A percentile compares a stretch with the other conserved stretches of the same genome.
Evolutionary conservation across 2,329 filamentous ascomycete species (phyloP).

Genomic region (Neoscytalidium dimidiatum): DNA sequence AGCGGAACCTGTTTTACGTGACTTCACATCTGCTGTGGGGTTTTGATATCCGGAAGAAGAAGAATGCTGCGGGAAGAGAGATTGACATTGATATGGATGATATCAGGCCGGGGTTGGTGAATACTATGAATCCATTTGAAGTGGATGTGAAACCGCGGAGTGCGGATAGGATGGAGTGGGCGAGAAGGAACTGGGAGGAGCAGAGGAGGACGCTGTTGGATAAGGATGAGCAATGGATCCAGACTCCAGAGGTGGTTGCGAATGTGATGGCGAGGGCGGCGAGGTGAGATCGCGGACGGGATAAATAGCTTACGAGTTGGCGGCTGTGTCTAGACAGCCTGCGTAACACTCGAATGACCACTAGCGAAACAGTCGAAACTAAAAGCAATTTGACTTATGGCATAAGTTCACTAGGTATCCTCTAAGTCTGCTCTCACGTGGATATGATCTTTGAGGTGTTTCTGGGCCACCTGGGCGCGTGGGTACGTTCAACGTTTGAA

Average conservation of each 20-base stretch:
- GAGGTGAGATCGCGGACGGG: background rate
- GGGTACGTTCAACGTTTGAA: too few relatives aligned
- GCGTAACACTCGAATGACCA: too few relatives aligned
- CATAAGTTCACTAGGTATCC: too few relatives aligned
- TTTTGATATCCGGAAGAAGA: slow-evolving; percentile 26
- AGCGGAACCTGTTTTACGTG: slow-evolving; percentile 31
- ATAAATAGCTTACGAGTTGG: background rate
- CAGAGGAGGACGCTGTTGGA: slow-evolving; percentile 24
- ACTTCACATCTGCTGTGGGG: slow-evolving; percentile 38
- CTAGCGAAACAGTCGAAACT: too few relatives aligned
- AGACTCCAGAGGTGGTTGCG: slow-evolving; percentile 25
- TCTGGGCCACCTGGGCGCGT: too few relatives aligned
- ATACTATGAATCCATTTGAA: slow-evolving; percentile 24
- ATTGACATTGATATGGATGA: slow-evolving; percentile 21
- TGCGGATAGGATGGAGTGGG: slow-evolving; percentile 1
- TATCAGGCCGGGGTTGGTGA: slow-evolving; percentile 26
- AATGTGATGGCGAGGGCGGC: background rate
- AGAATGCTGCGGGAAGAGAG: slow-evolving; percentile 1
- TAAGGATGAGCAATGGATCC: slow-evolving; percentile 26
- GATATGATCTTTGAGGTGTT: too few relatives aligned
- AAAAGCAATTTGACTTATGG: too few relatives aligned
- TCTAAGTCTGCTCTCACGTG: too few relatives aligned
- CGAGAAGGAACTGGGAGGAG: slow-evolving; percentile 26
- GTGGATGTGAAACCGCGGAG: slow-evolving; percentile 26
- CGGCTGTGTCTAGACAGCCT: too few relatives aligned